These are phyloP conservation scores for Vigna reflexopilosa DNA, from an alignment of 306 rosid species.

Conservation along the genomic window DNA sequence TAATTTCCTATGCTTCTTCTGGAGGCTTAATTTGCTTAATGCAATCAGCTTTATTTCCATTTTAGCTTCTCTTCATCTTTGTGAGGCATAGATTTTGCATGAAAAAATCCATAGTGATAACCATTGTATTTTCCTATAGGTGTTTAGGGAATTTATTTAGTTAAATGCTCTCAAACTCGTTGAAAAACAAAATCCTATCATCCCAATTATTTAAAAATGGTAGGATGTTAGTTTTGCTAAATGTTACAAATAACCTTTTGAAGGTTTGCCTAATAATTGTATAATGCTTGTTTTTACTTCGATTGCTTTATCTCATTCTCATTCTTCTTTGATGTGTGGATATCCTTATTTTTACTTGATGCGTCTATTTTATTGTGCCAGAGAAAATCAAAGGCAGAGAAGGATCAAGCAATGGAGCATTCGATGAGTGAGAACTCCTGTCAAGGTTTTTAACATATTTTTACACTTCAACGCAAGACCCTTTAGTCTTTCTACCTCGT, in stretches of 20 bases:
- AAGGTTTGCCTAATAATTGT: neutral
- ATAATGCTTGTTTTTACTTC: neutral
- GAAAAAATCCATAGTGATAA: neutral
- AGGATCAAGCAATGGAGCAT: slow-evolving; percentile 95
- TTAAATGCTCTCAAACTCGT: slow-evolving; percentile 58
- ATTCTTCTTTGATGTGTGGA: slow-evolving; percentile 13
- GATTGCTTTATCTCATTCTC: neutral
- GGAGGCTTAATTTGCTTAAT: neutral
- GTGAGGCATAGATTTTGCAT: neutral
- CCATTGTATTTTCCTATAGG: slow-evolving; percentile 41
- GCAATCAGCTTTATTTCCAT: neutral
- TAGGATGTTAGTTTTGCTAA: slow-evolving; percentile 23
- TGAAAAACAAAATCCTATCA: slow-evolving; percentile 20
- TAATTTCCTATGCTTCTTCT: slow-evolving; percentile 28
- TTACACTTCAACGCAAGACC: no score
- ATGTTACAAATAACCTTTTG: neutral
- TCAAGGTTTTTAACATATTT: no score
- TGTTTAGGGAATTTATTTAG: slow-evolving; percentile 69
- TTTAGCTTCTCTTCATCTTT: neutral
- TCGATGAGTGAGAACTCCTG: slow-evolving; percentile 99
- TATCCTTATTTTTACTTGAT: neutral
- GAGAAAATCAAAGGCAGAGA: slow-evolving; percentile 98
- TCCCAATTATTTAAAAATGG: slow-evolving; percentile 12
- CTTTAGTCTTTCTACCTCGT: no score
- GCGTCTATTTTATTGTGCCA: slow-evolving; percentile 44